phyloP scores from a whole-genome alignment of 257 asterid species.

The Nicotiana noctiflora region DNA sequence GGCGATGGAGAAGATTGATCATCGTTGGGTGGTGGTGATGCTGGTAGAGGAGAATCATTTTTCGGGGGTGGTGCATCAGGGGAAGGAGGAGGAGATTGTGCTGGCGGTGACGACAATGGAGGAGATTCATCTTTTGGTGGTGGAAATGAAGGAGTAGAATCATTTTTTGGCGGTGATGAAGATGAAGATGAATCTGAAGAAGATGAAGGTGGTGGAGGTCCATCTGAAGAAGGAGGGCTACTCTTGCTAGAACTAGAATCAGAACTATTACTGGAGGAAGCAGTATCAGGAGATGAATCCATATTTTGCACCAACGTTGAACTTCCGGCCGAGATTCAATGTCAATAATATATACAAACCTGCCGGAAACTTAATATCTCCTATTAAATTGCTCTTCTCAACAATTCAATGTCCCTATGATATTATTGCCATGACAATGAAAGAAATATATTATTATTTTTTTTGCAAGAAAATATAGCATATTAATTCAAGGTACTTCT shows the following conservation, averaged over 20 bases:
- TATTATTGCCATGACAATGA: neutral
- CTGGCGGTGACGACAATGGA: conserved; percentile 6
- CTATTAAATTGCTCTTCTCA: conserved; percentile 6
- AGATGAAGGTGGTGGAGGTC: conserved; percentile 14
- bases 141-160: conserved; percentile 11
- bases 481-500: neutral
- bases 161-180: conserved; percentile 7
- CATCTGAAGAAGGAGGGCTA: neutral
- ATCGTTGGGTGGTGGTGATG: conserved; percentile 3
- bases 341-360: neutral
- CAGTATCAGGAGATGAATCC: conserved; percentile 6
- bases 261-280: neutral
- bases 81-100: conserved; percentile 19
- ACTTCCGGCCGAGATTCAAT: neutral
- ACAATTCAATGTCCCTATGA: neutral
- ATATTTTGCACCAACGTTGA: neutral
- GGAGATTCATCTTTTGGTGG: conserved; percentile 12
- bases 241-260: neutral
- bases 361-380: conserved; percentile 4
- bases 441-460: neutral
- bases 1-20: conserved; percentile 9
- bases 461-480: neutral
- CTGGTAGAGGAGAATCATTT: conserved; percentile 2
- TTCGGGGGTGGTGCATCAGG: conserved; percentile 6
- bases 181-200: neutral